phyloP scores from a whole-genome alignment of 140 eudicot species.

The Bidens hawaiensis region DNA sequence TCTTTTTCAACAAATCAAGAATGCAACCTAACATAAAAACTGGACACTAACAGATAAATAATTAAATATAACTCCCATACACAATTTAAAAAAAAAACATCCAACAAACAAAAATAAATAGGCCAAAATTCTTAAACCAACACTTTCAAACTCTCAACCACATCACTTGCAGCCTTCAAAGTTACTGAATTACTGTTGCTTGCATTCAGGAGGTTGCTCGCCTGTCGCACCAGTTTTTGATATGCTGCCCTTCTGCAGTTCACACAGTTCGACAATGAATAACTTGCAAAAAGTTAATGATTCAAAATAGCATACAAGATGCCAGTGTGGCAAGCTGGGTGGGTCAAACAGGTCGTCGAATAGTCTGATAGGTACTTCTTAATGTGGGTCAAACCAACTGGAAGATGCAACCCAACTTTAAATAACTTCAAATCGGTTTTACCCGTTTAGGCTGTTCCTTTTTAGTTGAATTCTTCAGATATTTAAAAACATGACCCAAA shows the following conservation, averaged over 20 bases:
- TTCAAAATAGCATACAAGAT: neutral
- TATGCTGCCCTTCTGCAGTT: conserved; percentile 56
- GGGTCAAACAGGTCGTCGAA: neutral
- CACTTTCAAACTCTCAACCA: conserved; percentile 18
- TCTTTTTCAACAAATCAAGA: conserved; percentile 16
- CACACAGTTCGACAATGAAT: conserved; percentile 6
- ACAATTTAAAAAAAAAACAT: no score
- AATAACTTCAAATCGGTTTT: neutral
- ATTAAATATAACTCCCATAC: no score
- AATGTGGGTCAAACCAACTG: neutral
- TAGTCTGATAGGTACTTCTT: neutral
- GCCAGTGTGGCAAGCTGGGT: neutral
- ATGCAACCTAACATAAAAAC: conserved; percentile 10
- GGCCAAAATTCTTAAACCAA: conserved; percentile 22
- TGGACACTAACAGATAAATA: conserved; percentile 17
- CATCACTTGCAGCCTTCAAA: neutral
- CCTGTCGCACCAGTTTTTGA: conserved; percentile 33
- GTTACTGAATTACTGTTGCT: conserved; percentile 76
- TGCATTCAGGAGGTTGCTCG: conserved; percentile 73
- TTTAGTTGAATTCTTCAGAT: no score
- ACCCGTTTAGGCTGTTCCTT: no score
- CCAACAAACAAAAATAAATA: no score
- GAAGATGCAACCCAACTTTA: no score
- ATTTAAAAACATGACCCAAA: no score
- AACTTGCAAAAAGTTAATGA: conserved; percentile 3